Conservation (phyloP, 2,329 filamentous ascomycete species). For the Aureobasidium namibiae region DNA sequence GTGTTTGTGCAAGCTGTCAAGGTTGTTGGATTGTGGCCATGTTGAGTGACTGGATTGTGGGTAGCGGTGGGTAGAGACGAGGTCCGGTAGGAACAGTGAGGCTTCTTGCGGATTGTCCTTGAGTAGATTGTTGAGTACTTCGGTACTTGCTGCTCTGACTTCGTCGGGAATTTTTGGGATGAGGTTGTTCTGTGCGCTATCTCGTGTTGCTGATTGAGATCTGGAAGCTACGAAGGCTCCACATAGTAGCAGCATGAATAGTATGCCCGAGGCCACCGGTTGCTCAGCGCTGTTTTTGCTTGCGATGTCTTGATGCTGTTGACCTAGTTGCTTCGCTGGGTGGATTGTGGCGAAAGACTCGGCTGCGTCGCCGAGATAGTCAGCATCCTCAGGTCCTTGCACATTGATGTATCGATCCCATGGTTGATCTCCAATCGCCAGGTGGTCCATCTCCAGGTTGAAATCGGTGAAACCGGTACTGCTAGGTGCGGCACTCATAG, state of each 20-base stretch:
- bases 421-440: slow-evolving; percentile 65
- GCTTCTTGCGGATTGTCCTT: slow-evolving; percentile 45
- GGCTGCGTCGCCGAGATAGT: slow-evolving; percentile 16
- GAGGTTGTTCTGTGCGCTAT: slow-evolving; percentile 52
- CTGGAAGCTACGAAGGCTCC: slow-evolving; percentile 94
- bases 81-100: neutral
- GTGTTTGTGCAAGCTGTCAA: slow-evolving; percentile 36
- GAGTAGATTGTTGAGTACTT: slow-evolving; percentile 71
- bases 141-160: slow-evolving; percentile 67
- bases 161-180: slow-evolving; percentile 75
- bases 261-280: slow-evolving; percentile 68
- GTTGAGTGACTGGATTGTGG: neutral
- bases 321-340: neutral
- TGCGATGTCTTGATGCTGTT: neutral
- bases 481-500: slow-evolving; percentile 43
- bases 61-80: neutral
- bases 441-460: slow-evolving; percentile 74
- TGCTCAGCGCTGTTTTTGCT: slow-evolving; percentile 29
- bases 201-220: slow-evolving; percentile 40
- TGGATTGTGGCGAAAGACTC: slow-evolving; percentile 23
- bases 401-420: slow-evolving; percentile 81
- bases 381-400: slow-evolving; percentile 36
- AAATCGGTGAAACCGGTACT: slow-evolving; percentile 59
- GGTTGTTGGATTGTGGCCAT: slow-evolving; percentile 17
- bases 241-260: slow-evolving; percentile 93